Conservation (phyloP, 768 basidiomycete genomes). For the Boletus rubroflammeus region DNA sequence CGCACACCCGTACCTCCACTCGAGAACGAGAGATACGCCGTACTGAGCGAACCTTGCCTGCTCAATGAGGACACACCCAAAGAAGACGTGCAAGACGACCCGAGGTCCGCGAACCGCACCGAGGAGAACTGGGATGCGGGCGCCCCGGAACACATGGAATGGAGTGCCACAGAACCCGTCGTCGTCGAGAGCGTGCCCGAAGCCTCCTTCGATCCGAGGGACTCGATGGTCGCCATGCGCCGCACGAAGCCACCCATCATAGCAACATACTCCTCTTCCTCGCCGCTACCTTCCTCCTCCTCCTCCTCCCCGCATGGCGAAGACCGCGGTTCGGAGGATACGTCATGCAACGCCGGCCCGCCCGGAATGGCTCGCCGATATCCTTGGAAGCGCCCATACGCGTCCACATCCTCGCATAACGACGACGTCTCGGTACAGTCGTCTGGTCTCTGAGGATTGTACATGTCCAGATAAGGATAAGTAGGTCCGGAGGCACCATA, state of each 20-base stretch:
- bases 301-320: slow-evolving; percentile 5
- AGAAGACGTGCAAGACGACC: slow-evolving; percentile 1
- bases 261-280: slow-evolving; percentile 41
- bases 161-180: slow-evolving; percentile 29
- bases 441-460: slow-evolving; percentile 19
- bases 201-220: slow-evolving; percentile 63
- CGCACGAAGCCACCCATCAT: slow-evolving; percentile 62
- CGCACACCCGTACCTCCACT: slow-evolving; percentile 17
- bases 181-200: slow-evolving; percentile 26
- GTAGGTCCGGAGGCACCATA: slow-evolving; percentile 24
- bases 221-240: slow-evolving; percentile 82
- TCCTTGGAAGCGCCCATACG: neutral
- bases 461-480: slow-evolving; percentile 33
- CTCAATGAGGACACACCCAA: neutral
- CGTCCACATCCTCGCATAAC: slow-evolving; percentile 3
- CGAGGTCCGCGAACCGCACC: slow-evolving; percentile 16
- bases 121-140: slow-evolving; percentile 27
- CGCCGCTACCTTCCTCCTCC: slow-evolving; percentile 13
- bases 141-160: slow-evolving; percentile 25
- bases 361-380: neutral
- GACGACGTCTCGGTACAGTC: slow-evolving; percentile 1
- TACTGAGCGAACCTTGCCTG: slow-evolving; percentile 17
- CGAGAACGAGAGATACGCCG: slow-evolving; percentile 26
- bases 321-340: slow-evolving; percentile 14
- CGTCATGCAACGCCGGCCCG: slow-evolving; percentile 6